Evolutionary conservation across 176 grass and related monocot genomes (phyloP).

Genomic region (Carex parvula): DNA sequence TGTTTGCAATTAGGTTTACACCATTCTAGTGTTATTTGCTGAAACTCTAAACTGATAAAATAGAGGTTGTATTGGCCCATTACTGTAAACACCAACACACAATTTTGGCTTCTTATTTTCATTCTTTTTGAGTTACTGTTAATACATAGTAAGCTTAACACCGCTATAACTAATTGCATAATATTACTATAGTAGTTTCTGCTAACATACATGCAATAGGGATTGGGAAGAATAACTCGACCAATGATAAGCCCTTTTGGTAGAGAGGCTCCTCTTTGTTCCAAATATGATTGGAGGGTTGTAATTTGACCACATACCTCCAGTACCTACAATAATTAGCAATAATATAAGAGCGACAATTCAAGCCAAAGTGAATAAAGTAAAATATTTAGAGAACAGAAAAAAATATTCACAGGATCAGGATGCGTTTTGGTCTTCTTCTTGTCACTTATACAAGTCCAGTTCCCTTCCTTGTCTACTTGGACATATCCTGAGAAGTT

Average conservation of each 20-base stretch:
- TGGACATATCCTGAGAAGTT: conserved; percentile 69
- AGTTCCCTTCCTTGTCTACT: conserved; percentile 66
- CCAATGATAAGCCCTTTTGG: conserved; percentile 57
- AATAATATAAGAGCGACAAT: background rate
- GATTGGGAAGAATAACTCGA: conserved; percentile 76
- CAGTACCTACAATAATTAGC: conserved; percentile 45
- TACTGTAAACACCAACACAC: background rate
- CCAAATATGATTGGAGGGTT: conserved; percentile 87
- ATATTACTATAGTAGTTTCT: background rate
- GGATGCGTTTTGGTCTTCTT: conserved; percentile 46
- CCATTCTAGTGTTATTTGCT: background rate
- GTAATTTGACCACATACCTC: conserved; percentile 61
- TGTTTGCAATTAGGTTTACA: background rate
- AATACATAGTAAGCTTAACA: background rate
- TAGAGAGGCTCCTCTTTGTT: conserved; percentile 66
- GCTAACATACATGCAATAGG: conserved; percentile 43
- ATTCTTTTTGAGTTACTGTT: background rate
- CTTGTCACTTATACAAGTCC: conserved; percentile 56
- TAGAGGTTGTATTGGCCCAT: background rate
- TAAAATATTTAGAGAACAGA: background rate
- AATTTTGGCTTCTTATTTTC: background rate
- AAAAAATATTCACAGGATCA: conserved; percentile 51
- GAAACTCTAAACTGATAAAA: background rate
- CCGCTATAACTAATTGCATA: background rate
- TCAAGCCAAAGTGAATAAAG: background rate